Percentiles rank a stretch among this genome's conserved stretches.
Conservation (phyloP, 495 filamentous ascomycete species). For the Trichoderma reesei region DNA sequence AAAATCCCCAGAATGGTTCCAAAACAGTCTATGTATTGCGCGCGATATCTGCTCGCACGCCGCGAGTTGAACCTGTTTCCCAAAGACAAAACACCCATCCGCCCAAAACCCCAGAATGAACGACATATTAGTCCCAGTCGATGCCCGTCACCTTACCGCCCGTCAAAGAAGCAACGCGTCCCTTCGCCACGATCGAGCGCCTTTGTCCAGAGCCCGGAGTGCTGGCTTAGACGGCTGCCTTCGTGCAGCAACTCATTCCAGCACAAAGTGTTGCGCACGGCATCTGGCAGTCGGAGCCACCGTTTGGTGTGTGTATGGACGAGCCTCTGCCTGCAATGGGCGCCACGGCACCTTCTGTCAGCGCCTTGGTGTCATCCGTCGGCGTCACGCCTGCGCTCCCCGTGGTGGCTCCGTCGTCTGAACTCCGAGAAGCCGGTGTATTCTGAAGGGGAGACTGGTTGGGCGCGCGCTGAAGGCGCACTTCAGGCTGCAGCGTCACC, state of each 20-base stretch:
- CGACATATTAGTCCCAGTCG: background rate
- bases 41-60: no score
- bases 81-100: no score
- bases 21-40: no score
- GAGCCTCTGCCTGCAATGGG: no score
- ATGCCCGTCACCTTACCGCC: background rate
- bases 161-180: background rate
- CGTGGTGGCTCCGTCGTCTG: background rate
- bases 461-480: conserved; percentile 12
- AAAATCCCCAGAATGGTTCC: no score
- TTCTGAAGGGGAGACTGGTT: background rate
- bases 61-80: no score
- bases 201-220: background rate
- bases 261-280: background rate
- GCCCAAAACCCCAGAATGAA: no score
- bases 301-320: background rate
- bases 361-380: no score
- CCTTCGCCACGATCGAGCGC: background rate
- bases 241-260: background rate
- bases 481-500: conserved; percentile 82
- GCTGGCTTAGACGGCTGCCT: background rate
- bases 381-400: background rate
- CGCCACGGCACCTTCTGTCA: no score
- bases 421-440: background rate
- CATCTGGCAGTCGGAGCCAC: background rate